These are phyloP conservation scores for Dendrobium officinale DNA, from an alignment of 106 monocot species.

Conservation along the genomic window DNA sequence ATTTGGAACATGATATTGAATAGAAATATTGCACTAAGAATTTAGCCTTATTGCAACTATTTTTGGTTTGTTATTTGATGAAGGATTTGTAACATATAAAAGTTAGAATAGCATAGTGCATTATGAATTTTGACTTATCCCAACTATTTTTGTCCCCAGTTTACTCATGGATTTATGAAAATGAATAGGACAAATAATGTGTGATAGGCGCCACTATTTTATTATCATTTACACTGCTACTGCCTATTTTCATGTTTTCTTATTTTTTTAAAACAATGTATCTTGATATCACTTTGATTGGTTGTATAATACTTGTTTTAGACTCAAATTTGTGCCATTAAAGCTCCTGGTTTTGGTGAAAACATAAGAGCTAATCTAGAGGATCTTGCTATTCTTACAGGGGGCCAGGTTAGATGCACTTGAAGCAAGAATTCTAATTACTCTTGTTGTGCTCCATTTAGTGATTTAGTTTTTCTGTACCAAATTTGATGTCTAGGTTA, in stretches of 20 bases:
- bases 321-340: conserved; percentile 79
- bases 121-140: not conserved
- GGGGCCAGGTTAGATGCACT: conserved; percentile 64
- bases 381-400: conserved; percentile 85
- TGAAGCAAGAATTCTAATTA: not conserved
- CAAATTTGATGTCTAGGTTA: conserved; percentile 45
- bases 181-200: not conserved
- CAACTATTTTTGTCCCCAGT: not conserved
- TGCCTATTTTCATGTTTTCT: not conserved
- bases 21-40: not conserved
- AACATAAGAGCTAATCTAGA: conserved; percentile 82
- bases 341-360: conserved; percentile 97
- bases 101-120: not conserved
- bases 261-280: not conserved
- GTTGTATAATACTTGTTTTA: not conserved
- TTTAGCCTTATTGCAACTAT: not conserved
- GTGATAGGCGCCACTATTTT: not conserved
- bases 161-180: not conserved
- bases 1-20: not conserved
- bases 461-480: not conserved
- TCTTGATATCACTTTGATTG: not conserved
- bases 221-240: not conserved
- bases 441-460: not conserved
- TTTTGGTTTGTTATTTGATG: not conserved
- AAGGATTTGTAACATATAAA: not conserved